Evolutionary conservation across 768 basidiomycete species (phyloP), one percentile per base, ranked within the genome.

Genomic region (Cystobasidium tubakii): DNA sequence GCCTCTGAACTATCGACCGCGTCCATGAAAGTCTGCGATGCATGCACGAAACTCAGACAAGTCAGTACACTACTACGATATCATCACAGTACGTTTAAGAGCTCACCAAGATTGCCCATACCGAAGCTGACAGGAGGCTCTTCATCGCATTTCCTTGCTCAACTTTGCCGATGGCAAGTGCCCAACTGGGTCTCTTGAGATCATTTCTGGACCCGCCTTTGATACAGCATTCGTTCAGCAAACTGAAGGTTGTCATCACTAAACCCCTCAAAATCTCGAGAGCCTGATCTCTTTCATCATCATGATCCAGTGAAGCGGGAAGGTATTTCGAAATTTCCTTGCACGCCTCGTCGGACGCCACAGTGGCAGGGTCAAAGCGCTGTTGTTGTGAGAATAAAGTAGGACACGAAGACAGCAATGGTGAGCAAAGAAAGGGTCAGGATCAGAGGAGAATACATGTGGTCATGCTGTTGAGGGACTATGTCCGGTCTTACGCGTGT

Each of bases 361-460:
- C 57, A 15, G 2, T 21, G 33, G 57, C 4, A 31, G 57, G 57
- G 33, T 60, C 57, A 60, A 60, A 60, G 57, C 57, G 57, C 57
- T 60, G 57, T 60, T 60, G 57, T 29, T 27, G 33, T 12, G 29
- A 60, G 25, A 39, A n/a, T 55, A n/a, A 60, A 60, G 15, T 27
- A 2, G 27, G 57, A 29, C 17, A 21, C 6, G 33, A 2, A 60
- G 29, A 23, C 6, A 25, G 12, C 4, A 23, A 60, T n/a, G n/a
- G n/a, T n/a, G 23, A 60, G 27, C 10, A 60, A 12, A 34, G 23
- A 25, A 3, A 34, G 25, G 17, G 27, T 29, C 21, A 54, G 13
- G 12, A 29, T 12, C 21, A 34, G 57, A 21, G 57, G 27, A 29
- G 57, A 29, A 27, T 25, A 10, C 4, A 29, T 27, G 57, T 29